Evolutionary conservation across 176 grass and related monocot species (phyloP).

Genomic region (Melocanna baccifera): DNA sequence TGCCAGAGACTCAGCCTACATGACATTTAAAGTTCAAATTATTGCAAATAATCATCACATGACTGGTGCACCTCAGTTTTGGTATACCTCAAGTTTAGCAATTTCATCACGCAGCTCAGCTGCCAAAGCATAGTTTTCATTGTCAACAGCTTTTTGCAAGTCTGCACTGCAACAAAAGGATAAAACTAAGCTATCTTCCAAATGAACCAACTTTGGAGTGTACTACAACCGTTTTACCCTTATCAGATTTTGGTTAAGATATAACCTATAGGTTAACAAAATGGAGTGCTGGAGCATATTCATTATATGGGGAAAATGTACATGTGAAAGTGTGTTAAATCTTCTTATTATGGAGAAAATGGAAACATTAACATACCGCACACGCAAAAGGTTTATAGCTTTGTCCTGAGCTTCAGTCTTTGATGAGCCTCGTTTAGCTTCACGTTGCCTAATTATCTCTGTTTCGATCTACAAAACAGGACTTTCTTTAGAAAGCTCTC

Average conservation of each 20-base stretch:
- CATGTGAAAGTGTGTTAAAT: background rate
- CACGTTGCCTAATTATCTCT: constrained; percentile 71
- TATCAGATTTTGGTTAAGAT: constrained; percentile 4
- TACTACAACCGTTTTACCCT: background rate
- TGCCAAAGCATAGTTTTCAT: constrained; percentile 86
- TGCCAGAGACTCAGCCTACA: constrained; percentile 74
- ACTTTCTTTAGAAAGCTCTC: constrained; percentile 11
- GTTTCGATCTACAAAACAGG: constrained; percentile 62
- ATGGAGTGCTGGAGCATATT: constrained; percentile 11
- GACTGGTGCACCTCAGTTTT: background rate
- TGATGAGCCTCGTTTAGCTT: constrained; percentile 91
- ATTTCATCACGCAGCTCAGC: constrained; percentile 79
- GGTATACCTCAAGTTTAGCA: constrained; percentile 81
- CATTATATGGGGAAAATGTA: constrained; percentile 10
- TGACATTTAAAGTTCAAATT: constrained; percentile 28
- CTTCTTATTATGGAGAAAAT: constrained; percentile 6
- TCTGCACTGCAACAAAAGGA: constrained; percentile 73
- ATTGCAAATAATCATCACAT: constrained; percentile 26
- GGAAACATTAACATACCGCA: constrained; percentile 57
- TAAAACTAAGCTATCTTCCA: constrained; percentile 24
- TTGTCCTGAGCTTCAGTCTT: constrained; percentile 97
- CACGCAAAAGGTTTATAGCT: constrained; percentile 70
- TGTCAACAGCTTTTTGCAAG: constrained; percentile 86
- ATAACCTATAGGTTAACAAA: constrained; percentile 23
- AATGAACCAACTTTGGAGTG: constrained; percentile 1